phyloP scores from a whole-genome alignment of 1,139 yeast genomes.

The Casaregolazyma lundiana region DNA sequence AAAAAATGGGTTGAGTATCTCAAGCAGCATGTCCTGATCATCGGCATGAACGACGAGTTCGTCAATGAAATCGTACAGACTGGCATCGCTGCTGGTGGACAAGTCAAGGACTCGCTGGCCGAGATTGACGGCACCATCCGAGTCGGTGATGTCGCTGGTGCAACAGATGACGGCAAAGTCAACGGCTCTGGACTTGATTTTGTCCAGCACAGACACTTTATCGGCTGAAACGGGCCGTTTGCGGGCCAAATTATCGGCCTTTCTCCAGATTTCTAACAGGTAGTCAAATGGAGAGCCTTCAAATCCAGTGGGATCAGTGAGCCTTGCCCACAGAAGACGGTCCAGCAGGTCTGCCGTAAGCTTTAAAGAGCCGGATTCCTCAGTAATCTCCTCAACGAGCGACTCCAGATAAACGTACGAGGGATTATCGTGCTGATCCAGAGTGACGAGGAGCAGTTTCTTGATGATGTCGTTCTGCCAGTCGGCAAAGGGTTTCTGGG shows the following conservation, averaged over 20 bases:
- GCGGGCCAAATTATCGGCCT: not conserved
- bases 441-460: conserved; percentile 20
- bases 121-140: conserved; percentile 16
- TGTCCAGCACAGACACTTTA: conserved; percentile 15
- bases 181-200: conserved; percentile 17
- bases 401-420: conserved; percentile 13
- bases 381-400: conserved; percentile 17
- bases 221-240: conserved; percentile 6
- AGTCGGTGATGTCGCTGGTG: conserved; percentile 17
- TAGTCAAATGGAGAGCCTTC: conserved; percentile 9
- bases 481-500: conserved; percentile 15
- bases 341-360: conserved; percentile 27
- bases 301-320: conserved; percentile 21
- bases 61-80: conserved; percentile 48
- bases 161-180: conserved; percentile 19
- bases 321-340: conserved; percentile 27
- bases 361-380: conserved; percentile 13
- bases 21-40: conserved; percentile 62
- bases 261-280: conserved; percentile 1
- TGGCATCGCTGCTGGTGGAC: conserved; percentile 13
- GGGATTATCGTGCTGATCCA: conserved; percentile 15
- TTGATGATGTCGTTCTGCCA: conserved; percentile 23
- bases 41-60: conserved; percentile 56
- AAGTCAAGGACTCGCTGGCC: conserved; percentile 19
- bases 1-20: conserved; percentile 49